Conservation (phyloP, 2,329 filamentous ascomycete species). For the Aspergillus alliaceus region DNA sequence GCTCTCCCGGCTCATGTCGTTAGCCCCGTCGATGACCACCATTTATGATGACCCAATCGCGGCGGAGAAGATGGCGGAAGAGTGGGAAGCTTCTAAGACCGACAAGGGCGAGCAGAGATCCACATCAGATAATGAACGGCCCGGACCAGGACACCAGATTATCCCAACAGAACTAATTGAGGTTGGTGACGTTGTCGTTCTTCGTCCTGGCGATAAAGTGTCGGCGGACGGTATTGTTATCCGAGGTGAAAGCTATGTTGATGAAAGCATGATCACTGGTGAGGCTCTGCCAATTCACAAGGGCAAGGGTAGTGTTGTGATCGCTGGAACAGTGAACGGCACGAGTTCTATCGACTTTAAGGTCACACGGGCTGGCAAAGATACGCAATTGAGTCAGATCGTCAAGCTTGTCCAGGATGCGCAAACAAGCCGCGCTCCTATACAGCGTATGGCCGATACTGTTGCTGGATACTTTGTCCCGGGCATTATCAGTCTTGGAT, state of each 20-base stretch:
- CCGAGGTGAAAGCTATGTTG: constrained; percentile 86
- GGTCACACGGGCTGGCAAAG: constrained; percentile 86
- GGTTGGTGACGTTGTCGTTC: constrained; percentile 87
- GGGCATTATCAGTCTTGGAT: constrained; percentile 77
- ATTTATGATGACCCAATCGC: constrained; percentile 95
- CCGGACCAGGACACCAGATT: constrained; percentile 71
- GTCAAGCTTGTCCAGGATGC: constrained; percentile 98
- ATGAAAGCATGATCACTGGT: constrained; percentile 98
- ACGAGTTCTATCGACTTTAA: constrained; percentile 88
- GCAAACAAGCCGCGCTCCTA: constrained; percentile 89
- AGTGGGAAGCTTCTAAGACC: constrained; percentile 56
- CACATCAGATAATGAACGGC: constrained; percentile 14
- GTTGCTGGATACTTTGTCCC: constrained; percentile 95
- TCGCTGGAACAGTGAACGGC: constrained; percentile 94
- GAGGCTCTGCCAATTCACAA: constrained; percentile 96
- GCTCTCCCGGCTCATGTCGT: constrained; percentile 88
- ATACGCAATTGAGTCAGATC: constrained; percentile 96
- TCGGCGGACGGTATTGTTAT: constrained; percentile 88
- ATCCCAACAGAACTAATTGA: constrained; percentile 94
- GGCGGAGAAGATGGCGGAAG: constrained; percentile 83
- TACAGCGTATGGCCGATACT: constrained; percentile 86
- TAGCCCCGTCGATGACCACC: constrained; percentile 93
- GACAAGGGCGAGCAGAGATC: constrained; percentile 13
- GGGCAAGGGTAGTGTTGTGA: constrained; percentile 72
- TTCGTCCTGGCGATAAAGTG: constrained; percentile 94